Base-by-base conservation (phyloP, 2,329 filamentous ascomycete genomes). In the Cladorrhinum sp. region DNA sequence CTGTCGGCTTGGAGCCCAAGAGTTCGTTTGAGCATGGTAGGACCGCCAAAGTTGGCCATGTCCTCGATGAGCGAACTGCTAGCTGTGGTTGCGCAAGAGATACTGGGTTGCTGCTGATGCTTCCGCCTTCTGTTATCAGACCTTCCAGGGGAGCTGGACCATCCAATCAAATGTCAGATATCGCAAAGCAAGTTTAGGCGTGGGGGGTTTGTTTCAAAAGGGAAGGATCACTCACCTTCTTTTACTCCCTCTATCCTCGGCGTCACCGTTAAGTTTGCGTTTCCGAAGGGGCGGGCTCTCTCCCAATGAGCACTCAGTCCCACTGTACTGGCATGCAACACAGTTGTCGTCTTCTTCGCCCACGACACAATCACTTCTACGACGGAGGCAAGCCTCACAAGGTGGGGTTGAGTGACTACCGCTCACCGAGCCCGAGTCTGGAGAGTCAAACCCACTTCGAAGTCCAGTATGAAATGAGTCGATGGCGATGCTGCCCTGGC, bases 271-370 rank as follows among this genome's bases (percentile, higher is more conserved):
- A 65, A 91, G 77, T 79, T 93, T 94, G 72, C 91, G 84, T 79
- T 95, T 95, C 68, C 91, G 85, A 60, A 89, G 87, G 71, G 87
- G 86, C 23, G 90, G 90, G 73, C 89, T 91, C 66, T 88, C 86
- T 55, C 87, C 81, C 72, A 93, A 86, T 49, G 91, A 93, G 75
- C 91, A 95, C 67, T 91, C 87, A 71, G 90, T 85, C 69, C 87
- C 88, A 75, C 88, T 87, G 73, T 88, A 86, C 72, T 91, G 88
- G 75, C 91, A 96, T 65, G 91, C 81, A 64, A 91, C 83, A 75
- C 91, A 95, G 66, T 82, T 79, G 42, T 81, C 81, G 68, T 90
- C 88, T 73, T 94, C 90, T 71, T 92, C 88, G 67, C 76, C 78
- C 72, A 90, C 84, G 64, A 92, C 86, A 76, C 91, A 95, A 75